phyloP scores from a whole-genome alignment of 2,329 filamentous ascomycete genomes.

The Nothophoma quercina region DNA sequence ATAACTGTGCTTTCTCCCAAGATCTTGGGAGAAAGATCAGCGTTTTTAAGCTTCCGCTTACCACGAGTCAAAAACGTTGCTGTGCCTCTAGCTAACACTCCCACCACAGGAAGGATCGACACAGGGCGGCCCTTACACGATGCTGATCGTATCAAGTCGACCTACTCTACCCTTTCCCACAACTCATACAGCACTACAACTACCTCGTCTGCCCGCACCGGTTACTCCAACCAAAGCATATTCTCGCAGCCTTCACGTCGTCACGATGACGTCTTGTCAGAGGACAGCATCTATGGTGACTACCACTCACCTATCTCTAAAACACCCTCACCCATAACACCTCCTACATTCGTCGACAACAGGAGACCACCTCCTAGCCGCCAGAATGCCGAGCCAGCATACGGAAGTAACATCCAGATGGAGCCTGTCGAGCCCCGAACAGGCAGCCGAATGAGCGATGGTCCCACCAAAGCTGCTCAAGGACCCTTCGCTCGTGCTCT shows the following conservation, averaged over 20 bases:
- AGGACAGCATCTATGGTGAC: conserved; percentile 19
- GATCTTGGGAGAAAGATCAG: conserved; percentile 9
- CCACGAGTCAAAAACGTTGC: conserved; percentile 1
- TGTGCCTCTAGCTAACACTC: conserved; percentile 18
- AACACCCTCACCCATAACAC: conserved; percentile 12
- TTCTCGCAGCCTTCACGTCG: conserved; percentile 27
- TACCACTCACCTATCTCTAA: conserved; percentile 9
- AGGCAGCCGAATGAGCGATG: conserved; percentile 30
- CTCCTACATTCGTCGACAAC: conserved; percentile 14
- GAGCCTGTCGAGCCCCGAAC: conserved; percentile 32
- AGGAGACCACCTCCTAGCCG: conserved; percentile 7
- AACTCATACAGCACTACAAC: conserved; percentile 29
- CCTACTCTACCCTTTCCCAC: conserved; percentile 28
- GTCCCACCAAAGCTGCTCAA: conserved; percentile 24
- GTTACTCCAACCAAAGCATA: conserved; percentile 28
- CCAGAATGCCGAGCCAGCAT: conserved; percentile 15
- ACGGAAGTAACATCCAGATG: conserved; percentile 25
- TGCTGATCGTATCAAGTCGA: conserved; percentile 21
- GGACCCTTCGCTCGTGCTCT: conserved; percentile 33
- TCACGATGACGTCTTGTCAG: conserved; percentile 27
- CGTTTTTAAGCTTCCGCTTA: conserved; percentile 5
- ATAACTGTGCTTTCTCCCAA: conserved; percentile 12
- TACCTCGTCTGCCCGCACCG: conserved; percentile 21
- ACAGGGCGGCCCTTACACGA: conserved; percentile 12
- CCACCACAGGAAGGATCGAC: conserved; percentile 20